phyloP scores from a whole-genome alignment of 768 basidiomycete species.

The Suillus luteus region DNA sequence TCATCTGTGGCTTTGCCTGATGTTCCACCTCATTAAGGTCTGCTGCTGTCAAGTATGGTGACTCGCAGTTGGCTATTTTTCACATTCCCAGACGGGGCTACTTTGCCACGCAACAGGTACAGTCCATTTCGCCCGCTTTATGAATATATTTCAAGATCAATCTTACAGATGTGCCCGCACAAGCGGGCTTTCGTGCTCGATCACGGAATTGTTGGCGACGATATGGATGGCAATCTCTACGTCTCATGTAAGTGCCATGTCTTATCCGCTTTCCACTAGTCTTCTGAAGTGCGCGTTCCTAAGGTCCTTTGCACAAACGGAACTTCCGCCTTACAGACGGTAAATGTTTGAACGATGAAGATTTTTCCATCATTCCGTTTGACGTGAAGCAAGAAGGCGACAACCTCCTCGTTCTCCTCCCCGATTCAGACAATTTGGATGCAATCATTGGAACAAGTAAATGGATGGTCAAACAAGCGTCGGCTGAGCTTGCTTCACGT shows the following conservation, averaged over 20 bases:
- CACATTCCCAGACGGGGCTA: conserved; percentile 58
- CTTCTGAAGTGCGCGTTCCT: conserved; percentile 15
- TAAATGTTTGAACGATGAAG: conserved; percentile 57
- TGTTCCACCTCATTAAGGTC: conserved; percentile 33
- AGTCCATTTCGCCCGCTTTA: conserved; percentile 3
- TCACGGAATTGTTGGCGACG: conserved; percentile 70
- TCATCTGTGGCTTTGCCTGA: neutral
- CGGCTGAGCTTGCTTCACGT: conserved; percentile 39
- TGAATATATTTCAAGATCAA: neutral
- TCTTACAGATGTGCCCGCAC: conserved; percentile 45
- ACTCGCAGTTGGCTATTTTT: conserved; percentile 70
- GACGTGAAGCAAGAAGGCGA: conserved; percentile 50
- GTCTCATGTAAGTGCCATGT: conserved; percentile 45
- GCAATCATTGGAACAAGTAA: conserved; percentile 61
- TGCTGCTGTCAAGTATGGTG: conserved; percentile 60
- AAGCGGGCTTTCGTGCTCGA: conserved; percentile 69
- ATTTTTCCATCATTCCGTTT: conserved; percentile 63
- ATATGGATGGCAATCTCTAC: conserved; percentile 51
- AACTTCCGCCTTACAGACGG: conserved; percentile 62
- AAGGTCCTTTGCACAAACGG: conserved; percentile 65
- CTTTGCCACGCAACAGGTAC: conserved; percentile 71
- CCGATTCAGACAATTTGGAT: conserved; percentile 53
- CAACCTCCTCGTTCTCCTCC: conserved; percentile 53
- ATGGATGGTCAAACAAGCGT: conserved; percentile 62
- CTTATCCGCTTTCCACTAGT: neutral